A percentile compares a stretch with the other conserved stretches of the same genome.
These are phyloP conservation scores for Lablab purpureus DNA, from an alignment of 306 rosid species.

Conservation along the genomic window DNA sequence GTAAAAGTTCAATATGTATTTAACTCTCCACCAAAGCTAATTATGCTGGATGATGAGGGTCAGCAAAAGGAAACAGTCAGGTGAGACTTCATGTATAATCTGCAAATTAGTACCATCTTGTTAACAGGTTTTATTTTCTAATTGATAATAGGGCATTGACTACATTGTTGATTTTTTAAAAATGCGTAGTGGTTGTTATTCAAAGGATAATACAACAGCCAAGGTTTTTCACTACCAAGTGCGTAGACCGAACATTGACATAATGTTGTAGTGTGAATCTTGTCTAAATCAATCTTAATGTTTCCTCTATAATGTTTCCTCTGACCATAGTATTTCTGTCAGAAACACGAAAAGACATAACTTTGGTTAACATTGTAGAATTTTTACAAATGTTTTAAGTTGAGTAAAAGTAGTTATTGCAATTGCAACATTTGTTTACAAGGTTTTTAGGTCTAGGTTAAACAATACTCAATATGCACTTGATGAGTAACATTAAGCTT, in stretches of 20 bases:
- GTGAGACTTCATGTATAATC: conserved; percentile 50
- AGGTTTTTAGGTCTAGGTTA: conserved; percentile 7
- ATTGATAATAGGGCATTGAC: conserved; percentile 1
- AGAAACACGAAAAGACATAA: not conserved
- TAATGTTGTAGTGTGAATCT: conserved; percentile 7
- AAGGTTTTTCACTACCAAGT: not conserved
- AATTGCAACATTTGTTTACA: conserved; percentile 13
- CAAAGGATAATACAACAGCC: conserved; percentile 5
- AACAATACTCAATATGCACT: not conserved
- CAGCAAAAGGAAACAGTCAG: conserved; percentile 87
- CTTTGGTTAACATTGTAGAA: conserved; percentile 27
- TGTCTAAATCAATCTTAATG: not conserved
- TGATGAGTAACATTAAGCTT: not conserved
- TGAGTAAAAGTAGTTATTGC: not conserved
- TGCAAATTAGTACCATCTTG: conserved; percentile 15
- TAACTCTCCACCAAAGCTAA: conserved; percentile 92
- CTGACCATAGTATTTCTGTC: not conserved
- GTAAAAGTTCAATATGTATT: conserved; percentile 82
- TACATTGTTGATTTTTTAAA: conserved; percentile 31
- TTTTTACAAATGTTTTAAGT: not conserved
- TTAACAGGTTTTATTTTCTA: conserved; percentile 25
- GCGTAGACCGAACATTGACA: not conserved
- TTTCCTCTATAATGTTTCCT: not conserved
- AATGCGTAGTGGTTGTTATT: not conserved
- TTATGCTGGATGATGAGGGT: conserved; percentile 81